Base-by-base conservation (phyloP, 1,139 yeast genomes). In the Entelexis sorbosivorans region DNA sequence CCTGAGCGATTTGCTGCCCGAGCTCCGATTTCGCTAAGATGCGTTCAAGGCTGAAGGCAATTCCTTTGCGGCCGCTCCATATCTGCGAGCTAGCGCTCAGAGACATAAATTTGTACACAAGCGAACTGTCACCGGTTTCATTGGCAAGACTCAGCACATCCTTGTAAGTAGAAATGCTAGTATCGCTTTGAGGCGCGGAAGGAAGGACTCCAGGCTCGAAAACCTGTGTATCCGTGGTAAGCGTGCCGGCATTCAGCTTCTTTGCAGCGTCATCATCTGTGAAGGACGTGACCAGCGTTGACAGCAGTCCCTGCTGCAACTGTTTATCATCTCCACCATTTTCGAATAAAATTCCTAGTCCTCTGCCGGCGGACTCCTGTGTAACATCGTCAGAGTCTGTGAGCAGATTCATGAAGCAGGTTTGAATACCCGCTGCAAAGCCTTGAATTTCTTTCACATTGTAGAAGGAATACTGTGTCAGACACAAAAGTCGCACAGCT, bases 91-190 rank as follows among this genome's bases (percentile, higher is more conserved):
- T 82, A 56, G 86, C 83, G 0, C 97, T 95, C 52, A 91, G 69
- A 0, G 95, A 81, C 96, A 91, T 87, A 63, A 91, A 91, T 62
- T 88, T 86, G 66, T 91, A 91, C 6, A 91, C 96, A 59, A 91
- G 74, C 61, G 94, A 78, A 20, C 97, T 95, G 65, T 91, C 96
- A 39, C 97, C 97, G 5, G 88, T 93, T 63, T 91, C 97, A 1
- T 93, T 80, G 0, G 97, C 97, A 49, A 91, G 72, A 60, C 74
- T 83, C 59, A 89, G 70, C 32, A 89, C 87, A 53, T 70, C 73
- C 60, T 83, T 85, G 62, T 89, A 89, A 0, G 96, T 88, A 0
- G 95, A 84, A 2, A 89, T 81, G 0, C 54, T 40, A 11, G 1
- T 29, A 7, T 38, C 45, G 8, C 52, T 47, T 11, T 45, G 39